Evolutionary conservation across 164 flowering plant genomes (phyloP).

Genomic region (Dillenia suffruticosa): DNA sequence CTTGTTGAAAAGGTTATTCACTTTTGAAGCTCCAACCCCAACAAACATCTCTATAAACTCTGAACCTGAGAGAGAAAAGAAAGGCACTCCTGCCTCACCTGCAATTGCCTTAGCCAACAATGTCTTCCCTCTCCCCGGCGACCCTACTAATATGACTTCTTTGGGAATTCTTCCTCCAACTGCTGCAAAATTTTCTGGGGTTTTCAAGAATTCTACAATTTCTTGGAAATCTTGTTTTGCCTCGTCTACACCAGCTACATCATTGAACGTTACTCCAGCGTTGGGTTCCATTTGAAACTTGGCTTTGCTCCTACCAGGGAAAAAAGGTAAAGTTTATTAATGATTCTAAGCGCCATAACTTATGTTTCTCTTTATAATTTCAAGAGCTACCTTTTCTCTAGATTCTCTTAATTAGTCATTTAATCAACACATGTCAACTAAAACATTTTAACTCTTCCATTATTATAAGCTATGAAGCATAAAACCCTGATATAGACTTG

Average conservation of each 20-base stretch:
- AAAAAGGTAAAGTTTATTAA: no score
- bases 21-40: conserved; percentile 75
- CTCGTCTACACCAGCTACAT: conserved; percentile 77
- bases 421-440: no score
- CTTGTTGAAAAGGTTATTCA: conserved; percentile 64
- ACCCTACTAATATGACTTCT: conserved; percentile 62
- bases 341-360: no score
- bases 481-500: no score
- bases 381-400: no score
- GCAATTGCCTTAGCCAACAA: conserved; percentile 70
- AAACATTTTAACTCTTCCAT: no score
- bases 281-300: conserved; percentile 75
- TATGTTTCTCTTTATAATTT: no score
- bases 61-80: conserved; percentile 64
- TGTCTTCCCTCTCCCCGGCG: conserved; percentile 81
- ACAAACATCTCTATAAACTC: conserved; percentile 82
- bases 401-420: no score
- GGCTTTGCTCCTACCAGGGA: conserved; percentile 46
- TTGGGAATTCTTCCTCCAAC: conserved; percentile 68
- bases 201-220: conserved; percentile 58
- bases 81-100: conserved; percentile 81
- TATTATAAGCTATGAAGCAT: no score
- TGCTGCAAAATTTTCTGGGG: conserved; percentile 58
- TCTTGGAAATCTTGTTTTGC: conserved; percentile 75
- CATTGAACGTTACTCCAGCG: conserved; percentile 73